A percentile compares a stretch with the other conserved stretches of the same genome.
These are phyloP conservation scores for Claviceps africana DNA, from an alignment of 2,329 filamentous ascomycete species.

Conservation along the genomic window DNA sequence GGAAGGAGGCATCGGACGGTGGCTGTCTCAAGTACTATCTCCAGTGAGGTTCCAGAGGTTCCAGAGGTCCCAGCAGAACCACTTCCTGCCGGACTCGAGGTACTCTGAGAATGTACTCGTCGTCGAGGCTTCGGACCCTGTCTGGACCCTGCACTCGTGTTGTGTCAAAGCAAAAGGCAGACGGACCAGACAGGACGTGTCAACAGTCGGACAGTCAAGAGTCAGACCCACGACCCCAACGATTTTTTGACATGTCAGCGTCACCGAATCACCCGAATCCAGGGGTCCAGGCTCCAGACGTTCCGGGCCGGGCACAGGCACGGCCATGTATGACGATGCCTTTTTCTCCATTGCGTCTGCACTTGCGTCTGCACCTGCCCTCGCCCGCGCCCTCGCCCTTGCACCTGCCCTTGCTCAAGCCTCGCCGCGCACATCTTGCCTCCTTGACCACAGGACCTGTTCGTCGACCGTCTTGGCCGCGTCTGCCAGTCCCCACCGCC, in stretches of 20 bases:
- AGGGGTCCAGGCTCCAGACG: not conserved
- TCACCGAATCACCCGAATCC: constrained; percentile 4
- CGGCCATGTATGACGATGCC: constrained; percentile 4
- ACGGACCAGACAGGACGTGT: too few species aligned
- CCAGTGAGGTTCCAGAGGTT: too few species aligned
- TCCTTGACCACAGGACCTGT: not conserved
- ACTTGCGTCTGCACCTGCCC: not conserved
- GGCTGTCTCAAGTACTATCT: too few species aligned
- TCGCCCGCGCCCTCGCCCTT: too few species aligned
- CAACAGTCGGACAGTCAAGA: too few species aligned
- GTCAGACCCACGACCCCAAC: not conserved
- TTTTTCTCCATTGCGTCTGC: not conserved
- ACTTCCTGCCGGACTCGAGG: too few species aligned
- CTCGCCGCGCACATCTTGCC: not conserved
- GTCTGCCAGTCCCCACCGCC: not conserved
- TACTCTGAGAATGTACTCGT: too few species aligned
- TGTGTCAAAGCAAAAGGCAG: not conserved
- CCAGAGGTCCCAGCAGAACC: too few species aligned
- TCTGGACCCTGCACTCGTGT: not conserved
- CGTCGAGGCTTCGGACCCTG: too few species aligned
- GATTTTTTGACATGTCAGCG: not conserved
- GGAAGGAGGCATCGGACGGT: not conserved
- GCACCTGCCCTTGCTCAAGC: not conserved
- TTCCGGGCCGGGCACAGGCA: not conserved
- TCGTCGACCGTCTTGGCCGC: constrained; percentile 1